Conservation (phyloP, 208 protist species). For the Wallacemonas collosoma region DNA sequence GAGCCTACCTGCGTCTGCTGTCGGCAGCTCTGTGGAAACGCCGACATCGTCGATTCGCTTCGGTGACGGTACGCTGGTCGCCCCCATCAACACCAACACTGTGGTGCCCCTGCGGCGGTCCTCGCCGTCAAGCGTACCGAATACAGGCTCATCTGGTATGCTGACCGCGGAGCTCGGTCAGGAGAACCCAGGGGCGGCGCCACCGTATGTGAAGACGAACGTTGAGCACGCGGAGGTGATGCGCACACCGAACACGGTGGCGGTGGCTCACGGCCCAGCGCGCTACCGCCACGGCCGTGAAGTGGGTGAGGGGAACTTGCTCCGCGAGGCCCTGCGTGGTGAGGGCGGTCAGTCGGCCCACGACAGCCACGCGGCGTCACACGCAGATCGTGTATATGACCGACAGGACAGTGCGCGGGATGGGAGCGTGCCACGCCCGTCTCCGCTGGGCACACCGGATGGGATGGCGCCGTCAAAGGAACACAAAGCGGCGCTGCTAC, state of each 20-base stretch:
- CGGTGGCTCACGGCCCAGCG: constrained; percentile 1
- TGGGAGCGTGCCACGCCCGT: background rate
- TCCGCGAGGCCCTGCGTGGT: constrained; percentile 3
- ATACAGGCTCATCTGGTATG: no score
- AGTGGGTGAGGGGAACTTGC: background rate
- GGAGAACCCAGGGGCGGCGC: background rate
- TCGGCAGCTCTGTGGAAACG: no score
- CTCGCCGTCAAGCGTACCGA: no score
- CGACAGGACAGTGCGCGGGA: no score
- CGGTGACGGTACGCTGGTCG: background rate
- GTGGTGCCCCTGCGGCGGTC: background rate
- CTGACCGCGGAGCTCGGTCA: background rate
- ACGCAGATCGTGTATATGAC: no score
- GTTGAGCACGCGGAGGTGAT: background rate
- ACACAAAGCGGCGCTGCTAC: no score
- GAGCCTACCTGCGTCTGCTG: background rate
- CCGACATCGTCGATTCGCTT: no score
- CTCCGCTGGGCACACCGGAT: background rate
- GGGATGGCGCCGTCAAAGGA: background rate
- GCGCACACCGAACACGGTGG: background rate
- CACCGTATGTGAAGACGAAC: background rate
- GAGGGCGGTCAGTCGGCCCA: background rate
- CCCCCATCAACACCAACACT: constrained; percentile 1
- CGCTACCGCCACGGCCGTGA: constrained; percentile 16
- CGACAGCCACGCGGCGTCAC: no score